Evolutionary conservation across 495 filamentous ascomycete genomes (phyloP).

Genomic region (Talaromyces stipitatus): DNA sequence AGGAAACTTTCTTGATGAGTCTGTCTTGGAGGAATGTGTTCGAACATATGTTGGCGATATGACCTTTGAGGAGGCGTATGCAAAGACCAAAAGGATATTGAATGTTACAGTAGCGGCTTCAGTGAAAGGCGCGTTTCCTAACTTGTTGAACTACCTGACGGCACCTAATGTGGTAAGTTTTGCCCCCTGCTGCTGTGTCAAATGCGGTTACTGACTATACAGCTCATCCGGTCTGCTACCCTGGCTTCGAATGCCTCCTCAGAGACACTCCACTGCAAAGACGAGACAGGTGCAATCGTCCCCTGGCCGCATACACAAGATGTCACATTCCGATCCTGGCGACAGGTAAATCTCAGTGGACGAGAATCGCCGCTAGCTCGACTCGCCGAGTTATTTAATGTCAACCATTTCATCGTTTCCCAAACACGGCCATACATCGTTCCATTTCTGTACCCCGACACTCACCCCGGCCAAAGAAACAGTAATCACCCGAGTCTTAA

Average conservation of each 20-base stretch:
- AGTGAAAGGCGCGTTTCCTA: slow-evolving; percentile 68
- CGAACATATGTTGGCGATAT: slow-evolving; percentile 79
- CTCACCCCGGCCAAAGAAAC: slow-evolving; percentile 60
- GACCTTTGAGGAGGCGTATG: slow-evolving; percentile 92
- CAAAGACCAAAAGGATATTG: slow-evolving; percentile 74
- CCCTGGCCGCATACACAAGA: slow-evolving; percentile 70
- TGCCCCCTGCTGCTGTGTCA: not conserved
- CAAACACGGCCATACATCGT: slow-evolving; percentile 95
- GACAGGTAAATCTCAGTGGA: slow-evolving; percentile 60
- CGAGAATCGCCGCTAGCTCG: slow-evolving; percentile 74
- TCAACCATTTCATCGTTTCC: slow-evolving; percentile 96
- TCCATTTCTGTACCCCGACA: slow-evolving; percentile 76
- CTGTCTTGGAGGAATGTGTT: slow-evolving; percentile 78
- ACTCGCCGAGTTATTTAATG: slow-evolving; percentile 89
- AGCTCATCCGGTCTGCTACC: slow-evolving; percentile 90
- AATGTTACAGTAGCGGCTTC: slow-evolving; percentile 85
- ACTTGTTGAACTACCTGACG: slow-evolving; percentile 85
- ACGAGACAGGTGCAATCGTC: slow-evolving; percentile 65
- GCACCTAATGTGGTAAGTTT: slow-evolving; percentile 82
- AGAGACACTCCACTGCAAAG: slow-evolving; percentile 74
- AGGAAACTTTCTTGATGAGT: slow-evolving; percentile 79
- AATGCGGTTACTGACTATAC: slow-evolving; percentile 5
- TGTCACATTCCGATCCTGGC: slow-evolving; percentile 61
- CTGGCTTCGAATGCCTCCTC: slow-evolving; percentile 83
- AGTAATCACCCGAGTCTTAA: slow-evolving; percentile 50